Conservation (phyloP, 768 basidiomycete genomes). For the Boletus rubroflammeus region DNA sequence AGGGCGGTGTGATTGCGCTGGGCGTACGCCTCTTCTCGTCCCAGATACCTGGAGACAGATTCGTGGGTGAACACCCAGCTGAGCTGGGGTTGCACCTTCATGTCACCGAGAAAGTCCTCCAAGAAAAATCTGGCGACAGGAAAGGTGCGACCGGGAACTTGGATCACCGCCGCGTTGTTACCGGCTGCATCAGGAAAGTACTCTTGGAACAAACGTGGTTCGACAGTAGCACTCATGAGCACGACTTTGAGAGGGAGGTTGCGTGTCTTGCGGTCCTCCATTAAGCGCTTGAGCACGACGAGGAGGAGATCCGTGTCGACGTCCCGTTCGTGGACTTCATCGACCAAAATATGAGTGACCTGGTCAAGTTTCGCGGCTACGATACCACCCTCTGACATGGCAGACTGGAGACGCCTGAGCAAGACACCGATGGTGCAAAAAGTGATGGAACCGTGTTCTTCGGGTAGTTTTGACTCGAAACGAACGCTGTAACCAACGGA, state of each 20-base stretch:
- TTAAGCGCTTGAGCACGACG: conserved; percentile 80
- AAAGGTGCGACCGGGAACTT: conserved; percentile 88
- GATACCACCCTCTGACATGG: conserved; percentile 45
- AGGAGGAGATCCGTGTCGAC: conserved; percentile 89
- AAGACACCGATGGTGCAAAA: conserved; percentile 95
- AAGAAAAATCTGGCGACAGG: conserved; percentile 81
- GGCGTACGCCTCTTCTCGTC: conserved; percentile 46
- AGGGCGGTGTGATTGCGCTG: neutral
- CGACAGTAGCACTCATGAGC: conserved; percentile 96
- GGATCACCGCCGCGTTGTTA: conserved; percentile 62
- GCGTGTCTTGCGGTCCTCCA: conserved; percentile 68
- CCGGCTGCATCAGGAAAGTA: conserved; percentile 74
- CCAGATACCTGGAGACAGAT: conserved; percentile 66
- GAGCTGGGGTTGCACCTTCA: conserved; percentile 39
- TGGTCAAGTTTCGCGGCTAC: conserved; percentile 53
- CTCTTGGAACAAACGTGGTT: conserved; percentile 80
- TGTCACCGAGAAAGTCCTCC: conserved; percentile 64
- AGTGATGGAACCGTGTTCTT: conserved; percentile 78
- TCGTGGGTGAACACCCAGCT: conserved; percentile 72
- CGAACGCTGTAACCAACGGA: conserved; percentile 90
- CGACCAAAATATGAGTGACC: conserved; percentile 87
- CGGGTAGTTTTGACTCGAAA: conserved; percentile 78
- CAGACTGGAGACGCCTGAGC: conserved; percentile 78
- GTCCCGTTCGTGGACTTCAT: conserved; percentile 95
- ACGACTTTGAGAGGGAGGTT: conserved; percentile 78